Base-by-base conservation (phyloP, 306 rosid species). In the Rosa rugosa region DNA sequence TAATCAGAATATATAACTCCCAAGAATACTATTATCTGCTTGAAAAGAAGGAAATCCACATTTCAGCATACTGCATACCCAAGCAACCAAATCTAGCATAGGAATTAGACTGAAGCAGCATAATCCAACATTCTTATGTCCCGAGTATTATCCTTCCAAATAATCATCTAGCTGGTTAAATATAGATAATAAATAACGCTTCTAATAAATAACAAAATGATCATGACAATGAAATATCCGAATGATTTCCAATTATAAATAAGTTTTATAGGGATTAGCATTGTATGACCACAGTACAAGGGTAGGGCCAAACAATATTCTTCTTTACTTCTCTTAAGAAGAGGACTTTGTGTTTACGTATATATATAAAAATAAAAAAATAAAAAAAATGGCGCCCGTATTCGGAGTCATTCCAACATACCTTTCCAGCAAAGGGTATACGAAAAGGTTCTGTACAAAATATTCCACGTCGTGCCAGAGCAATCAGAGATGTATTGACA, bases 351-450 rank as follows among this genome's bases (percentile, higher is more conserved):
- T 45, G 23, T n/a, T n/a, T n/a, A n/a, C n/a, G n/a, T n/a, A n/a
- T n/a, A n/a, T n/a, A n/a, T n/a, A n/a, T n/a, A n/a, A n/a, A n/a
- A n/a, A n/a, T n/a, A n/a, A n/a, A n/a, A n/a, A n/a, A n/a, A n/a
- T n/a, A n/a, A n/a, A n/a, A n/a, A n/a, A n/a, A n/a, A n/a, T n/a
- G n/a, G n/a, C n/a, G n/a, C n/a, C n/a, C n/a, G n/a, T n/a, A n/a
- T n/a, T n/a, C n/a, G n/a, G n/a, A 62, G 75, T n/a, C 11, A 45
- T 36, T 57, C 25, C 11, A 38, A 86, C 60, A 69, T 86, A 96
- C 99, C 98, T 96, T 96, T 81, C 99, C 99, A 78, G 98, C 99
- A 93, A 96, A 96, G 73, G 99, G 99, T 77, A 96, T 96, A 72
- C 99, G 90, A 80, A 96, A 96, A 80, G 99, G 99, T 81, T 96